These are phyloP conservation scores for Marasmius oreades DNA, from an alignment of 1,284 basidiomycete genomes.

Conservation along the genomic window DNA sequence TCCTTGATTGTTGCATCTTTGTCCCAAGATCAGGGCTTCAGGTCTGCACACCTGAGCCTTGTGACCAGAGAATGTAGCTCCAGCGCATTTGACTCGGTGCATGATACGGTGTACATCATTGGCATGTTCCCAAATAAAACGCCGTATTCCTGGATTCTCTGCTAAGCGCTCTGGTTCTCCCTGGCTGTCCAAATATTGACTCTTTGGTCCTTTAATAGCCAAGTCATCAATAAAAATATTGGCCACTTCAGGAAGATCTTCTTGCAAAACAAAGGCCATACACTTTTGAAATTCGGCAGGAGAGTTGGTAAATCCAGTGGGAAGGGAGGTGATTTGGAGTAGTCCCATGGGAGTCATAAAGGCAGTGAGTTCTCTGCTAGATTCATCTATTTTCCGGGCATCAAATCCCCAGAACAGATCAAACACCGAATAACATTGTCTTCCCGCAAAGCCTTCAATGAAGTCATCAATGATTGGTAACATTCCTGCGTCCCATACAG, in stretches of 20 bases:
- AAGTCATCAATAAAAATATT: slow-evolving; percentile 30
- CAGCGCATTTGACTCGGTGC: slow-evolving; percentile 21
- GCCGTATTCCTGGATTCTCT: slow-evolving; percentile 29
- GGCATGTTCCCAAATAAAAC: slow-evolving; percentile 34
- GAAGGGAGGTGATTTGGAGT: too few relatives aligned
- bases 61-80: slow-evolving; percentile 19
- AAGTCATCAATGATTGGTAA: too few relatives aligned
- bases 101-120: slow-evolving; percentile 24
- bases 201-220: too few relatives aligned
- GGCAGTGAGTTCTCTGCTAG: too few relatives aligned
- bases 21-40: too few relatives aligned
- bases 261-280: slow-evolving; percentile 29
- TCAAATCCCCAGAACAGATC: too few relatives aligned
- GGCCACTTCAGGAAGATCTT: slow-evolving; percentile 27
- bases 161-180: slow-evolving; percentile 25
- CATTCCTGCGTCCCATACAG: too few relatives aligned
- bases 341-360: too few relatives aligned
- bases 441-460: too few relatives aligned
- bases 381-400: too few relatives aligned
- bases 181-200: slow-evolving; percentile 21
- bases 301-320: slow-evolving; percentile 25
- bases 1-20: too few relatives aligned
- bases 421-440: too few relatives aligned
- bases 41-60: slow-evolving; percentile 20
- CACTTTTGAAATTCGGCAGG: slow-evolving; percentile 33